Base-by-base conservation (phyloP, 1,284 basidiomycete species). In the Cutaneotrichosporon cutaneum region DNA sequence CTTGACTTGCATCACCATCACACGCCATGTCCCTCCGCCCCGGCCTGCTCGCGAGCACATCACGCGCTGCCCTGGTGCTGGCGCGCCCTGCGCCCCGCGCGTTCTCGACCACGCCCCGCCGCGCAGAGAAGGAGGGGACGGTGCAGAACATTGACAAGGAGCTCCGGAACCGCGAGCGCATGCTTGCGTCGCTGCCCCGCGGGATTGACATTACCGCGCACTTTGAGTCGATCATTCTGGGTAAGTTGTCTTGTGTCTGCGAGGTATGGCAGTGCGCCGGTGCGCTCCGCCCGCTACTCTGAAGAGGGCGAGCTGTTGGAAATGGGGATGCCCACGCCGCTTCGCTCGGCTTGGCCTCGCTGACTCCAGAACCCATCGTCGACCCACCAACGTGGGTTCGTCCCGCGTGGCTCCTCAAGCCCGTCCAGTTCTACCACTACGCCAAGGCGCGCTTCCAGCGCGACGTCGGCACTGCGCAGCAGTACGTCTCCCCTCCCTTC, bases 41-140 rank as follows among this genome's bases (percentile, higher is more conserved):
- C 36, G 63, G 63, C 27, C 59, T 64, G 39, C 57, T 61, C 22
- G 63, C 63, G 27, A 59, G 57, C 54, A 57, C 58, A 14, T 60
- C 63, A 27, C 63, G 60, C 35, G 52, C 27, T 16, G 53, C 54
- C 45, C 26, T 30, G 5, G 35, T 33, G 18, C 18, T 45, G 13
- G 16, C 26, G n/a, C 48, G 26, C 27, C 26, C 48, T n/a, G 26
- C 48, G 26, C 26, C 48, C 14, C 48, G 26, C 48, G 48, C 48
- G 27, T 22, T 18, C 14, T 30, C 9, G 26, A 35, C 30, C n/a
- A n/a, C 52, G 13, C 52, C 59, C 33, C 30, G 36, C 30, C 24
- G 26, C 5, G 26, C 9, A 3, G 21, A 30, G 6, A 26, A 57
- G 44, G 48, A n/a, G 18, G 57, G 42, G 3, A 60, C 63, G 22